Percentiles rank a stretch among this genome's conserved stretches.
These are phyloP conservation scores for Durusdinium trenchii DNA, from an alignment of 73 alveolate genomes.

Conservation along the genomic window DNA sequence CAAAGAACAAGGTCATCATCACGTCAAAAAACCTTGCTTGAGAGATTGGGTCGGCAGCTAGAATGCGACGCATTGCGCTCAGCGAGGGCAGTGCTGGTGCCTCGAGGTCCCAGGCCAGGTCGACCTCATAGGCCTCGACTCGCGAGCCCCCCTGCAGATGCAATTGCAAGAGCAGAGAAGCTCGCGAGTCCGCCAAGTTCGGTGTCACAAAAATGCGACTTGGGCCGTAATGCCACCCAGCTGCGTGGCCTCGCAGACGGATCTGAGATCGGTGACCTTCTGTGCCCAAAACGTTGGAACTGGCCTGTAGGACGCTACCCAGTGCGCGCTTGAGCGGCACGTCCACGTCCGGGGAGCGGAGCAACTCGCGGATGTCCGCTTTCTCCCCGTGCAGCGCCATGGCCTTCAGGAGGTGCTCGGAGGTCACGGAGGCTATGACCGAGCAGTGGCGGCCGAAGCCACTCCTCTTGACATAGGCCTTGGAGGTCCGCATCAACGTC, in stretches of 20 bases:
- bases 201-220: background rate
- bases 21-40: constrained; percentile 21
- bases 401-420: constrained; percentile 31
- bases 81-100: background rate
- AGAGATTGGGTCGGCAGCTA: constrained; percentile 23
- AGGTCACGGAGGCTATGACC: background rate
- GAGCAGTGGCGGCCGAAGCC: background rate
- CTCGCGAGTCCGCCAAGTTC: constrained; percentile 6
- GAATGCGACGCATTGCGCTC: background rate
- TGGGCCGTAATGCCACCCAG: background rate
- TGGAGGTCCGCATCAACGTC: background rate
- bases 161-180: constrained; percentile 21
- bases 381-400: constrained; percentile 56
- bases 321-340: background rate
- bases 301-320: constrained; percentile 9
- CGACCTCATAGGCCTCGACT: background rate
- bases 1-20: background rate
- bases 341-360: background rate
- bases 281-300: constrained; percentile 17
- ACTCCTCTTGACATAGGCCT: constrained; percentile 14
- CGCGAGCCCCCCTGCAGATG: background rate
- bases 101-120: background rate
- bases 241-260: background rate
- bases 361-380: constrained; percentile 17
- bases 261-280: constrained; percentile 25